phyloP scores from a whole-genome alignment of 306 rosid species.

The Albizia julibrissin region DNA sequence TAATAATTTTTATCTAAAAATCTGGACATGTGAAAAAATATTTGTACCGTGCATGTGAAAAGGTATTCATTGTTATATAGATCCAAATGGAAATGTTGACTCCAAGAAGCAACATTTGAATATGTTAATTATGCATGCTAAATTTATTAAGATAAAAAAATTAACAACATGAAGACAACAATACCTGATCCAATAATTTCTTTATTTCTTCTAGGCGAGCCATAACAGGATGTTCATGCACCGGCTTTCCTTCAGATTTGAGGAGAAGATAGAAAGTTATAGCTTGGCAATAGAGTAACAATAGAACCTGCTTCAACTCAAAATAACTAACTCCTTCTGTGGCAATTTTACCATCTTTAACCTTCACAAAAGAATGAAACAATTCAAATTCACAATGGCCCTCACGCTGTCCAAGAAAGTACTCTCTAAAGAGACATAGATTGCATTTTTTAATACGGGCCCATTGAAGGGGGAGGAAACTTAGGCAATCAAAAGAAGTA shows the following conservation, averaged over 20 bases:
- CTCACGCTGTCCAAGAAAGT: slow-evolving; percentile 7
- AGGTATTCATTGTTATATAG: slow-evolving; percentile 9
- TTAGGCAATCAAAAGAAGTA: slow-evolving; percentile 10
- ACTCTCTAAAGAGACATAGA: background rate
- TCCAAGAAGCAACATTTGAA: slow-evolving; percentile 19
- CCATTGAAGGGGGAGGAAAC: slow-evolving; percentile 13
- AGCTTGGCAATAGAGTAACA: slow-evolving; percentile 84
- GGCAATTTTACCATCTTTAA: slow-evolving; percentile 48
- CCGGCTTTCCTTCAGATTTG: slow-evolving; percentile 86
- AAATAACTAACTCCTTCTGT: slow-evolving; percentile 67
- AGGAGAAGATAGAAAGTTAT: slow-evolving; percentile 86
- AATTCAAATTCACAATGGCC: slow-evolving; percentile 24
- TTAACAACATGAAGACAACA: slow-evolving; percentile 24
- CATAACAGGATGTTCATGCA: slow-evolving; percentile 78
- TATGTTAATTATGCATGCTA: slow-evolving; percentile 15
- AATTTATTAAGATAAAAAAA: background rate
- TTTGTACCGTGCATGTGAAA: background rate
- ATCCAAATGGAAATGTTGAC: slow-evolving; percentile 11
- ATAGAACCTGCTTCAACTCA: slow-evolving; percentile 70
- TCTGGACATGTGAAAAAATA: slow-evolving; percentile 2
- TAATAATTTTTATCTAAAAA: background rate
- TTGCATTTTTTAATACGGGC: background rate
- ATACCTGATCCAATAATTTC: slow-evolving; percentile 74
- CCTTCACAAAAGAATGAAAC: slow-evolving; percentile 51
- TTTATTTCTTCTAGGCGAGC: slow-evolving; percentile 80